Evolutionary conservation across 306 rosid species (phyloP).

Genomic region (Inga leiocalycina): DNA sequence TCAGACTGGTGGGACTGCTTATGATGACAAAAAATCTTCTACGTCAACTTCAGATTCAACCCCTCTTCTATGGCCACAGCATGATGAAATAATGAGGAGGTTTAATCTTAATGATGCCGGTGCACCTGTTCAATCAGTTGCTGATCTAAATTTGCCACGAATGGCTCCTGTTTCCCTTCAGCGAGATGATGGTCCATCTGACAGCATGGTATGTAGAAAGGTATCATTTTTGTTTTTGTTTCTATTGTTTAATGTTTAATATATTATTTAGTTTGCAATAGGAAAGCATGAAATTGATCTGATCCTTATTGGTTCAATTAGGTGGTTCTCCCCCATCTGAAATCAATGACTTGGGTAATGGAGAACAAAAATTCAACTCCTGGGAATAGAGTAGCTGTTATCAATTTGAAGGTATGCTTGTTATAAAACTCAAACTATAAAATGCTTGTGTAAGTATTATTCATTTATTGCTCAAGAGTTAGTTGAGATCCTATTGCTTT

Average conservation of each 20-base stretch:
- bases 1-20: slow-evolving; percentile 54
- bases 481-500: slow-evolving; percentile 25
- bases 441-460: slow-evolving; percentile 11
- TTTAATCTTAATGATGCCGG: slow-evolving; percentile 84
- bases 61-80: slow-evolving; percentile 89
- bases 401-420: slow-evolving; percentile 75
- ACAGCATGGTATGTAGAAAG: slow-evolving; percentile 58
- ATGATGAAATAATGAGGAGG: slow-evolving; percentile 70
- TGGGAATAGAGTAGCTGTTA: slow-evolving; percentile 81
- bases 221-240: slow-evolving; percentile 6
- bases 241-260: slow-evolving; percentile 4
- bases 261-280: slow-evolving; percentile 18
- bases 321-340: slow-evolving; percentile 87
- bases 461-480: slow-evolving; percentile 16
- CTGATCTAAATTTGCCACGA: slow-evolving; percentile 85
- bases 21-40: slow-evolving; percentile 65
- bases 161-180: slow-evolving; percentile 91
- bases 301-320: slow-evolving; percentile 36
- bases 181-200: slow-evolving; percentile 80
- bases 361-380: slow-evolving; percentile 84
- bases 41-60: slow-evolving; percentile 62
- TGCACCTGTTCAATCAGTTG: slow-evolving; percentile 59
- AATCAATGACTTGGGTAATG: slow-evolving; percentile 99
- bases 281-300: slow-evolving; percentile 31
- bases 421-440: slow-evolving; percentile 14